A percentile compares a stretch with the other conserved stretches of the same genome.
Conservation (phyloP, 331 rosid species). For the Malus hybrid region DNA sequence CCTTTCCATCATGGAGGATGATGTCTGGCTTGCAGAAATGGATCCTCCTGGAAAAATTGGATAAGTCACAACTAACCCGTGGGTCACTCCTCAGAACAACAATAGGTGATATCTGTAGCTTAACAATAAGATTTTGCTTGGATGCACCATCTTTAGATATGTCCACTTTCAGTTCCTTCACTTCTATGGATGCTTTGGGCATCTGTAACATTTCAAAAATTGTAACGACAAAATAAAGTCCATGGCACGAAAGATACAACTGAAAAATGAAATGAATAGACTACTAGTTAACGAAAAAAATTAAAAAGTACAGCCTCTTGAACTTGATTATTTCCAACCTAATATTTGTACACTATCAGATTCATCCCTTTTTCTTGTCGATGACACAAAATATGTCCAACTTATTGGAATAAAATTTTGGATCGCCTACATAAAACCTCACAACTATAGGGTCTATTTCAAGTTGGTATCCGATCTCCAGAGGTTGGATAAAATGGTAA, state of each 20-base stretch:
- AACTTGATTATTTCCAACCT: neutral
- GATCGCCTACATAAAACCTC: neutral
- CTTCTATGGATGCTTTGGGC: constrained; percentile 67
- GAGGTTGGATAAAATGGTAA: neutral
- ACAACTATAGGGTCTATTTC: neutral
- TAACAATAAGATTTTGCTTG: constrained; percentile 63
- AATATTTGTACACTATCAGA: neutral
- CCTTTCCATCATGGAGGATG: constrained; percentile 45
- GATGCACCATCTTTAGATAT: constrained; percentile 74
- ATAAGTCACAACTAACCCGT: constrained; percentile 48
- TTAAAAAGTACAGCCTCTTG: neutral
- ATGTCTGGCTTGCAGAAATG: constrained; percentile 46
- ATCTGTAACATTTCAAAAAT: constrained; percentile 54
- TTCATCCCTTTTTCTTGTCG: neutral
- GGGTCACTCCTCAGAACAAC: constrained; percentile 73
- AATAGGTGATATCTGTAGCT: constrained; percentile 67
- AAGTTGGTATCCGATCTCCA: neutral
- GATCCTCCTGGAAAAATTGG: constrained; percentile 58
- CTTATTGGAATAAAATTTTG: neutral
- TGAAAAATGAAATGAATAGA: constrained; percentile 7
- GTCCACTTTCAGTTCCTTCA: constrained; percentile 77
- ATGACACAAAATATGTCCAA: neutral
- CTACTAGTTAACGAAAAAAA: neutral
- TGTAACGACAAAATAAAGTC: constrained; percentile 14
- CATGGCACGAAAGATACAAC: constrained; percentile 14